Evolutionary conservation across 192 early-diverging fungal genomes (phyloP).

Genomic region (Oehlia diaphana): DNA sequence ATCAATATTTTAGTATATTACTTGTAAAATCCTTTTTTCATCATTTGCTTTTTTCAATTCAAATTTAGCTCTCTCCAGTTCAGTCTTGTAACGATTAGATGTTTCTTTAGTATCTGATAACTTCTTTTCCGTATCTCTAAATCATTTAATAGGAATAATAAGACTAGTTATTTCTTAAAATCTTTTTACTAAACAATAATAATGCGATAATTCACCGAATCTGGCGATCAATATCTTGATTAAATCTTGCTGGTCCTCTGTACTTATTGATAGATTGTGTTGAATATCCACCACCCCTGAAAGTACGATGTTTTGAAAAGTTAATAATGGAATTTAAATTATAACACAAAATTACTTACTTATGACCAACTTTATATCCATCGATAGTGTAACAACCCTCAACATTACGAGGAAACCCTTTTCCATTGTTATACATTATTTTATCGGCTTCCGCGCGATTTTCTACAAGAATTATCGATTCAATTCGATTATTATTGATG

Average conservation of each 20-base stretch:
- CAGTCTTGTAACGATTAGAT: conserved; percentile 5
- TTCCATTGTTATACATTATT: conserved; percentile 45
- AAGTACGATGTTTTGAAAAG: not conserved
- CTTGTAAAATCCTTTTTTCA: conserved; percentile 32
- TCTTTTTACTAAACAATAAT: too few species aligned
- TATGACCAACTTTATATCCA: conserved; percentile 61
- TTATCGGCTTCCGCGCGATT: conserved; percentile 54
- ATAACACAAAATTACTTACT: conserved; percentile 25
- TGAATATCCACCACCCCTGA: conserved; percentile 36
- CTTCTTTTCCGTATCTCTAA: not conserved
- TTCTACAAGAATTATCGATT: conserved; percentile 68
- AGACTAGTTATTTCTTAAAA: not conserved
- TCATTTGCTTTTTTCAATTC: conserved; percentile 39
- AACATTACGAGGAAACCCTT: conserved; percentile 63
- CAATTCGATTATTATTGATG: conserved; percentile 66
- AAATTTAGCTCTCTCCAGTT: conserved; percentile 28
- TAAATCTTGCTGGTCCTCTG: conserved; percentile 49
- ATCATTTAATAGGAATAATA: not conserved
- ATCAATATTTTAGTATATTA: not conserved
- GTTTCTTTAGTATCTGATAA: not conserved
- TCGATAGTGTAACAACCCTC: conserved; percentile 58
- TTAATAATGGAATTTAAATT: not conserved
- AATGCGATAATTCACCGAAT: conserved; percentile 28
- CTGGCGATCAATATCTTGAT: conserved; percentile 47
- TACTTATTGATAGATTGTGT: conserved; percentile 37